phyloP scores from a whole-genome alignment of 108 stramenopile species.

The Nitzschia sp. region DNA sequence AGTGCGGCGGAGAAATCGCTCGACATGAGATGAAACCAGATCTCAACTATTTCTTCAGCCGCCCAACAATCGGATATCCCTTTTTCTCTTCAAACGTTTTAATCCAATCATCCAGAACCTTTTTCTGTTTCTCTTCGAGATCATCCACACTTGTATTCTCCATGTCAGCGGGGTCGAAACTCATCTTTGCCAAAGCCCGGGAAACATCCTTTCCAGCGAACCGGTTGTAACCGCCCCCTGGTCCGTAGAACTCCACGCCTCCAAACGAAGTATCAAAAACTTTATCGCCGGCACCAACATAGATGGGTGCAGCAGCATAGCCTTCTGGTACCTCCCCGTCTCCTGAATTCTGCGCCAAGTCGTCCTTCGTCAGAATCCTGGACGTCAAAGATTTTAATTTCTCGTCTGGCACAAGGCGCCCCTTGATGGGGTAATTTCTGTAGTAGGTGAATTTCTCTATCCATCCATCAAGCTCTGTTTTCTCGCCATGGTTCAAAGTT shows the following conservation, averaged over 20 bases:
- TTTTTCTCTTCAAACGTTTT: conserved; percentile 89
- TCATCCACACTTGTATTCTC: conserved; percentile 73
- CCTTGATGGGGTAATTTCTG: conserved; percentile 89
- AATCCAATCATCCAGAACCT: conserved; percentile 93
- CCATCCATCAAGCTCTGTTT: conserved; percentile 86
- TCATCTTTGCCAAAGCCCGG: conserved; percentile 96
- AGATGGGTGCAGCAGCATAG: conserved; percentile 81
- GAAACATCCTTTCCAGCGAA: conserved; percentile 97
- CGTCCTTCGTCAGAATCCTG: conserved; percentile 69
- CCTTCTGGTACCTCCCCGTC: conserved; percentile 54
- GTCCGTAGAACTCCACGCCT: conserved; percentile 79
- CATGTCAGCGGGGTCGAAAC: conserved; percentile 88
- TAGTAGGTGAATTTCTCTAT: conserved; percentile 92
- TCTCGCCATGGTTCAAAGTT: conserved; percentile 83
- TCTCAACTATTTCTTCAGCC: conserved; percentile 38
- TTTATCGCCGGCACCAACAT: conserved; percentile 77
- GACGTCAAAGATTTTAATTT: conserved; percentile 48
- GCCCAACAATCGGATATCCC: conserved; percentile 93
- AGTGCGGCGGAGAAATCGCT: too few species aligned
- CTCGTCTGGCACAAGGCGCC: conserved; percentile 75
- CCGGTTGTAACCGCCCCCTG: conserved; percentile 83
- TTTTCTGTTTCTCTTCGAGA: conserved; percentile 80
- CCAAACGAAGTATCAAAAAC: conserved; percentile 97
- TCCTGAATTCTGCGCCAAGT: conserved; percentile 65
- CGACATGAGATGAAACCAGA: neutral